These are phyloP conservation scores for Helminthosporium solani DNA, from an alignment of 2,329 filamentous ascomycete genomes.

Conservation along the genomic window DNA sequence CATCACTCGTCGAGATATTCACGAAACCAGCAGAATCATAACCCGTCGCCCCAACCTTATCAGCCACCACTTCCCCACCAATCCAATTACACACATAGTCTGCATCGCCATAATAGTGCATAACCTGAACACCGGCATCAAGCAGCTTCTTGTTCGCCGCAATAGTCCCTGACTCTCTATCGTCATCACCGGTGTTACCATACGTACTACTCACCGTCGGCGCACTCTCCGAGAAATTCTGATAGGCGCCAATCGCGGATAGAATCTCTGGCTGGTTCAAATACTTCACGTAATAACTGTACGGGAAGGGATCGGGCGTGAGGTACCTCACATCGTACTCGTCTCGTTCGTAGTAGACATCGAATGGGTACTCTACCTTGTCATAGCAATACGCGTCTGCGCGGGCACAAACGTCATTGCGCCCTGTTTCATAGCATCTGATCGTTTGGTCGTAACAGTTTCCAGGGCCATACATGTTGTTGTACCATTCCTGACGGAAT, in stretches of 20 bases:
- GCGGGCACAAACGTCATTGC: conserved; percentile 52
- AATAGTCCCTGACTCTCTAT: conserved; percentile 46
- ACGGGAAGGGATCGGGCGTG: conserved; percentile 58
- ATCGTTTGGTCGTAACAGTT: conserved; percentile 61
- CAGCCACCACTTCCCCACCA: conserved; percentile 46
- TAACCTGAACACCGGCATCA: conserved; percentile 44
- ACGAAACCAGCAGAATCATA: conserved; percentile 50
- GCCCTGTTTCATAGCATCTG: conserved; percentile 55
- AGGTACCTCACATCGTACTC: conserved; percentile 63
- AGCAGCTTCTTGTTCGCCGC: conserved; percentile 45
- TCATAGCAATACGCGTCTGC: conserved; percentile 59
- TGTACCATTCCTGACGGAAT: conserved; percentile 55
- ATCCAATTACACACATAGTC: conserved; percentile 53
- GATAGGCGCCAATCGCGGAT: conserved; percentile 59
- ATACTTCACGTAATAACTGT: conserved; percentile 57
- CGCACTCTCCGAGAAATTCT: conserved; percentile 57
- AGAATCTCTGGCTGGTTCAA: conserved; percentile 58
- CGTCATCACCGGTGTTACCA: conserved; percentile 52
- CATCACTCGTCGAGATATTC: conserved; percentile 48
- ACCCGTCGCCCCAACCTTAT: conserved; percentile 44
- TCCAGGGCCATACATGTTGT: conserved; percentile 60
- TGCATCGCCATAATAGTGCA: conserved; percentile 51
- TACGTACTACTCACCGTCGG: conserved; percentile 50
- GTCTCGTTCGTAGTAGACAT: conserved; percentile 54
- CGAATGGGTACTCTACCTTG: conserved; percentile 56